Evolutionary conservation across 208 protist species (phyloP).

Genomic region (Leishmania tarentolae): DNA sequence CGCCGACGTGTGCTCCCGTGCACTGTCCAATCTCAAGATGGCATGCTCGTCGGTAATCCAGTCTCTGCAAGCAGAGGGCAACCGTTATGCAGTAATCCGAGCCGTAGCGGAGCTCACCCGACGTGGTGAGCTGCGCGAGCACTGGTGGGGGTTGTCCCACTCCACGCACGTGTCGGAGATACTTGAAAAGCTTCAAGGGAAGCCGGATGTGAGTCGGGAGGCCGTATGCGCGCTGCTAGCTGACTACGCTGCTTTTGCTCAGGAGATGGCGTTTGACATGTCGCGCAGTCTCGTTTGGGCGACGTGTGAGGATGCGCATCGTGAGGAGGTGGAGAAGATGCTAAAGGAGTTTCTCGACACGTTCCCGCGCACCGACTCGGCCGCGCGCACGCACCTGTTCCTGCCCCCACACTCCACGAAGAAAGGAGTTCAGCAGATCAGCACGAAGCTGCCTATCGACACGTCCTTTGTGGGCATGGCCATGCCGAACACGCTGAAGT

Average conservation of each 20-base stretch:
- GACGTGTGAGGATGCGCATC: slow-evolving; percentile 78
- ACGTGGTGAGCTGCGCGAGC: slow-evolving; percentile 64
- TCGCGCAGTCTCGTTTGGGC: slow-evolving; percentile 70
- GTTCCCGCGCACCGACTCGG: slow-evolving; percentile 31
- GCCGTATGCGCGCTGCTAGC: slow-evolving; percentile 42
- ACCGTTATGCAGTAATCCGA: slow-evolving; percentile 66
- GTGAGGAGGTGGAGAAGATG: slow-evolving; percentile 51
- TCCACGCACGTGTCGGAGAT: slow-evolving; percentile 58
- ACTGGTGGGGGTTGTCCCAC: slow-evolving; percentile 78
- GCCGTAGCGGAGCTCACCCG: slow-evolving; percentile 68
- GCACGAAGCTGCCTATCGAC: slow-evolving; percentile 76
- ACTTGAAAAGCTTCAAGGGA: slow-evolving; percentile 72
- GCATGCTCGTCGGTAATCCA: slow-evolving; percentile 67
- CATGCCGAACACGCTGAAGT: slow-evolving; percentile 62
- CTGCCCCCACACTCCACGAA: slow-evolving; percentile 17
- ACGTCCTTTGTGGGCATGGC: slow-evolving; percentile 81
- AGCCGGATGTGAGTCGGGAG: slow-evolving; percentile 31
- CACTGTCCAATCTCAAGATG: slow-evolving; percentile 73
- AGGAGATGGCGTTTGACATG: slow-evolving; percentile 49
- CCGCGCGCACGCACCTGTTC: slow-evolving; percentile 31
- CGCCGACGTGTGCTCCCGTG: slow-evolving; percentile 70
- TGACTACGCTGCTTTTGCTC: slow-evolving; percentile 45
- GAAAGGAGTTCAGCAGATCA: slow-evolving; percentile 25
- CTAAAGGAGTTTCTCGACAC: slow-evolving; percentile 44
- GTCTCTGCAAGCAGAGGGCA: slow-evolving; percentile 69